Evolutionary conservation across 202 grass and related monocot genomes (phyloP).

Genomic region (Brachypodium distachyon): DNA sequence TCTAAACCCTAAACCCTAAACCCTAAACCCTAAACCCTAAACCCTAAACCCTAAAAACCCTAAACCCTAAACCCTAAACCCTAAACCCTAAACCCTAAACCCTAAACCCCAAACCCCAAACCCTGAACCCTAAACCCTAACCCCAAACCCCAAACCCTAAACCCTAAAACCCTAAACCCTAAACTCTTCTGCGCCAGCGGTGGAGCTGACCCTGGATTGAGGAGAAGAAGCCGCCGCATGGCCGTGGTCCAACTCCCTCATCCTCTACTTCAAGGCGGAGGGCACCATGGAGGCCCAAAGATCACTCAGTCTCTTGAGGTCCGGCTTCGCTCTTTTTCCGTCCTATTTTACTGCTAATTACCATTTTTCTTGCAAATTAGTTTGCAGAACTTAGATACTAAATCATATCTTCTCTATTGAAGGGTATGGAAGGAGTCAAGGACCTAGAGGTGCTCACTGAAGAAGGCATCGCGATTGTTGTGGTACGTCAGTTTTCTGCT

Average conservation of each 20-base stretch:
- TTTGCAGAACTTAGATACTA: background rate
- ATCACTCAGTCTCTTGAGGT: constrained; percentile 44
- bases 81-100: too few species aligned
- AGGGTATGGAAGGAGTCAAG: constrained; percentile 29
- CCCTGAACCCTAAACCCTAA: too few species aligned
- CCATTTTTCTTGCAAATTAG: background rate
- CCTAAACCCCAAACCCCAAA: too few species aligned
- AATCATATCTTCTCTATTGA: background rate
- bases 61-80: too few species aligned
- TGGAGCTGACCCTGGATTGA: too few species aligned
- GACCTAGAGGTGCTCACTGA: constrained; percentile 40
- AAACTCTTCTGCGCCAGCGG: too few species aligned
- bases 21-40: too few species aligned
- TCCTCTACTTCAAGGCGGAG: constrained; percentile 45
- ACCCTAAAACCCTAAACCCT: too few species aligned
- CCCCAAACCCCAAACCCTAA: too few species aligned
- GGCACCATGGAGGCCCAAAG: constrained; percentile 45
- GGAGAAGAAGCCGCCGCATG: too few species aligned
- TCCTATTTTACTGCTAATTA: background rate
- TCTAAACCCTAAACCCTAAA: too few species aligned
- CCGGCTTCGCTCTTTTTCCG: background rate
- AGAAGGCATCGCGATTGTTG: constrained; percentile 52
- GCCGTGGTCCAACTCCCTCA: constrained; percentile 20
- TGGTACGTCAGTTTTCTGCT: constrained; percentile 15
- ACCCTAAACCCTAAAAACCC: too few species aligned